A percentile compares a stretch with the other conserved stretches of the same genome.
phyloP scores from a whole-genome alignment of 2,329 filamentous ascomycete species.

The Cladophialophora chaetospira region DNA sequence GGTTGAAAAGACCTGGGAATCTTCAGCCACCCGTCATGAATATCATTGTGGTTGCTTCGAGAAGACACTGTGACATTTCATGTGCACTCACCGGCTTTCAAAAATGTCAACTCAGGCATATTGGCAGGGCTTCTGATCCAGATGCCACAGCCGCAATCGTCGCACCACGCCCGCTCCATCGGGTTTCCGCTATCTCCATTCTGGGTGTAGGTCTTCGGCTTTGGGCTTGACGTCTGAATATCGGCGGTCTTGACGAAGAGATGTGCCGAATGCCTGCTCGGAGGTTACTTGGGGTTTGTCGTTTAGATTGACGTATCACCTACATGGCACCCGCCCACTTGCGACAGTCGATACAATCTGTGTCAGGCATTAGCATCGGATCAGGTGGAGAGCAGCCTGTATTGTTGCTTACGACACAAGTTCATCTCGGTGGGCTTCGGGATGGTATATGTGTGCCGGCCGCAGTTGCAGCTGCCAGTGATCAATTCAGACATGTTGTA shows the following conservation, averaged over 20 bases:
- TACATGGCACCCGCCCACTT: constrained; percentile 18
- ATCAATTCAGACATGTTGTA: constrained; percentile 6
- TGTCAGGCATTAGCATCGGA: background rate
- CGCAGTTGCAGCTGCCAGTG: constrained; percentile 12
- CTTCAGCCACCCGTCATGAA: background rate
- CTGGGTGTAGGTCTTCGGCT: constrained; percentile 6
- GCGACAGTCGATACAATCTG: constrained; percentile 16
- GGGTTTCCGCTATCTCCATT: constrained; percentile 7
- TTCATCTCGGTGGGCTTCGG: constrained; percentile 16
- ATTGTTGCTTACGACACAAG: constrained; percentile 14
- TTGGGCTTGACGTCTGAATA: constrained; percentile 2
- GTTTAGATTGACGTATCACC: too few relatives aligned
- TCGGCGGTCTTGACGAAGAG: constrained; percentile 5
- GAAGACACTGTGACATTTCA: background rate
- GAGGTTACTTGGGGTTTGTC: too few relatives aligned
- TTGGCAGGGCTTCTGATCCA: constrained; percentile 5
- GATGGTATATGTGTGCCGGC: constrained; percentile 13
- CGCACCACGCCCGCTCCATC: constrained; percentile 18
- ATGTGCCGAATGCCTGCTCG: constrained; percentile 11
- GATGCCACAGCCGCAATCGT: constrained; percentile 18
- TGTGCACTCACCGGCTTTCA: constrained; percentile 14
- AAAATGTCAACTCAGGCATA: constrained; percentile 11
- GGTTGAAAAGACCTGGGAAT: constrained; percentile 11
- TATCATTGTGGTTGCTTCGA: background rate
- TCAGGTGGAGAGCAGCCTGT: background rate